A percentile compares a stretch with the other conserved stretches of the same genome.
phyloP scores from a whole-genome alignment of 345 rosid genomes.

The Citrus australasica region DNA sequence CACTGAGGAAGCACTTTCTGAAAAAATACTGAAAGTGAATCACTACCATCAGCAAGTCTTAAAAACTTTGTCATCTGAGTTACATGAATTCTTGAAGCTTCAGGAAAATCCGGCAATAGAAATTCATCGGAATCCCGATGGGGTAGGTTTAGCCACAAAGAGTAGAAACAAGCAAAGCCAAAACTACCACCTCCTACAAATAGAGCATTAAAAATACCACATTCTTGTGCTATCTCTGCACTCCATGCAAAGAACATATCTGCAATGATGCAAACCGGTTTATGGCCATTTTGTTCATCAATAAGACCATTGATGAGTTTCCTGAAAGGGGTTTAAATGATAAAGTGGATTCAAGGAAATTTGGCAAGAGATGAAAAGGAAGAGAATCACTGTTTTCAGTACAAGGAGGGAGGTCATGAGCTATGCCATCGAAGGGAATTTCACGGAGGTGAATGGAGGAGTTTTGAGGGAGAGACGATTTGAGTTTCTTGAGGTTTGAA shows the following conservation, averaged over 20 bases:
- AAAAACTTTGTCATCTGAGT: constrained; percentile 16
- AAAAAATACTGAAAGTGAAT: constrained; percentile 16
- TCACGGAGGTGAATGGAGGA: constrained; percentile 38
- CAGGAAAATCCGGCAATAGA: constrained; percentile 22
- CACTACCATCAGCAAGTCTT: constrained; percentile 20
- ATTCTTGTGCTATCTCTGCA: constrained; percentile 19
- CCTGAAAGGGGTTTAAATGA: constrained; percentile 29
- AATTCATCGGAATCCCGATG: constrained; percentile 16
- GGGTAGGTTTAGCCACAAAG: constrained; percentile 26
- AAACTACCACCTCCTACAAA: constrained; percentile 21
- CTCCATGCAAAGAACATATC: background rate
- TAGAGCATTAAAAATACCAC: constrained; percentile 29
- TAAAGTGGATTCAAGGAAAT: constrained; percentile 36
- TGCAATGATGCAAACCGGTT: constrained; percentile 30
- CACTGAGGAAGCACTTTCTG: constrained; percentile 11
- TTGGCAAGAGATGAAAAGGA: constrained; percentile 34
- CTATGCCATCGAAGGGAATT: constrained; percentile 39
- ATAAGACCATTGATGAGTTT: constrained; percentile 21
- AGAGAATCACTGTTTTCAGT: constrained; percentile 40
- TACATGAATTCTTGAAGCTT: constrained; percentile 18
- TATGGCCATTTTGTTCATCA: constrained; percentile 4
- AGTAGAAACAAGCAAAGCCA: constrained; percentile 28
- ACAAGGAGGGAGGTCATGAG: constrained; percentile 43
- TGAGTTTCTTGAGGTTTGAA: constrained; percentile 32
- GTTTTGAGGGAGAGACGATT: constrained; percentile 25